Evolutionary conservation across 1,284 basidiomycete species (phyloP), one percentile per base, ranked within the genome.

Genomic region (Tilletia indica): DNA sequence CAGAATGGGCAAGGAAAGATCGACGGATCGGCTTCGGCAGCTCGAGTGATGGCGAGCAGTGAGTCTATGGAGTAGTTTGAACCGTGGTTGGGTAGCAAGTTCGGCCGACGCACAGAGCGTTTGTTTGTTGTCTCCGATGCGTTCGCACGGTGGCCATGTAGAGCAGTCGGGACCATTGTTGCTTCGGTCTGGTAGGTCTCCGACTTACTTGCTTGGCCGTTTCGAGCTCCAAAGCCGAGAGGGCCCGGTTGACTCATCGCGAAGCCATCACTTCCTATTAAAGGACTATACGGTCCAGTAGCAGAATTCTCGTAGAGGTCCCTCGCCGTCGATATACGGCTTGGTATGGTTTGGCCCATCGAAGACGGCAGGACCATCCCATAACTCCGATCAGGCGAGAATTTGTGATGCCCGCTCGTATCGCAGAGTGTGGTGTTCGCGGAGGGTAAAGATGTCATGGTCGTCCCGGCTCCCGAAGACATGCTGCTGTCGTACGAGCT

Each of bases 1-100:
- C 86, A 86, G 70, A 86, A 82, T 25, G 85, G 84, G 72, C 86
- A 86, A 25, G 82, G 80, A 74, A 86, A 86, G 47, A 64, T 36
- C 36, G 61, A 38, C 8, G 61, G 61, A 39, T 64, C 61, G 19
- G 61, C 61, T 42, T 74, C 67, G 61, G 61, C 31, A 6, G 61
- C 61, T 11, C 61, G 61, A 36, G 61, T 64, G 61, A 64, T 64
- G 12, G 31, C 61, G 16, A 64, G n/a, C 12, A 64, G 21, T 3
- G 61, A 11, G 16, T 64, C 61, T 14, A 64, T 64, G 14, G 61
- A 64, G 36, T 64, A 64, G 12, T 64, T 38, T 11, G 36, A 12
- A 21, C 61, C 36, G 16, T 64, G 36, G 36, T 14, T 21, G 4
- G 61, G 34, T 3, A 64, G 38, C 36, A 64, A 16, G 31, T 34